Evolutionary conservation across 495 filamentous ascomycete species (phyloP), one percentile per base, ranked within the genome.

Genomic region (Patellaria atrata): DNA sequence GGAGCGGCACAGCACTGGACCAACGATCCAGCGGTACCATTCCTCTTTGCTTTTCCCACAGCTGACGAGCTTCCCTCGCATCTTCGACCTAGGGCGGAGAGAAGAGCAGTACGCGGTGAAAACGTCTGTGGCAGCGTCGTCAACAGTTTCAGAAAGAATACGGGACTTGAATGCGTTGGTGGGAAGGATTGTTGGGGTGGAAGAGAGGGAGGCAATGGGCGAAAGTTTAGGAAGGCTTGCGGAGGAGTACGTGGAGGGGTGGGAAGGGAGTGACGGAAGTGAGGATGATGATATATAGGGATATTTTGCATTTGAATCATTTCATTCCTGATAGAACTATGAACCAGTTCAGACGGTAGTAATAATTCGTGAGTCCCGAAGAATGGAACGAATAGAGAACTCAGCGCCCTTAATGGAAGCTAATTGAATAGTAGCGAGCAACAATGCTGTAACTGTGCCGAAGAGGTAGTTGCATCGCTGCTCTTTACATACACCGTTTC

Each of bases 171-270:
- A 79, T 42, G 54, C 57, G 13, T 62, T 70, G 4, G 75, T 80
- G 3, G 54, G 67, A 16, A 47, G 68, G 27, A 51, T 67, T 31
- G 64, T 83, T 18, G 64, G 65, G 2, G 47, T 93, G 5, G 79
- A 85, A 38, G 86, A 94, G 44, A 68, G 79, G 8, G 89, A 97
- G 57, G 64, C 62, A 9, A 63, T 97, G 22, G 67, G 72, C 4
- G 86, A 93, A 46, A 77, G 82, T n/a, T 62, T 97, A 18, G 75
- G 75, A 27, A 79, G 81, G 46, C 77, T 94, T 38, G 73, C 77
- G 8, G 87, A 93, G 50, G 76, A 75, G 39, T 96, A 92, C 50
- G 75, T 82, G 48, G 81, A 86, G 32, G 87, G 84, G 1, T 96
- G 84, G 83, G 70, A 74, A 25, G 46, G 41, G 16, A 48, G 43